phyloP scores from a whole-genome alignment of 108 stramenopile species.

The Aurantiochytrium sp. region DNA sequence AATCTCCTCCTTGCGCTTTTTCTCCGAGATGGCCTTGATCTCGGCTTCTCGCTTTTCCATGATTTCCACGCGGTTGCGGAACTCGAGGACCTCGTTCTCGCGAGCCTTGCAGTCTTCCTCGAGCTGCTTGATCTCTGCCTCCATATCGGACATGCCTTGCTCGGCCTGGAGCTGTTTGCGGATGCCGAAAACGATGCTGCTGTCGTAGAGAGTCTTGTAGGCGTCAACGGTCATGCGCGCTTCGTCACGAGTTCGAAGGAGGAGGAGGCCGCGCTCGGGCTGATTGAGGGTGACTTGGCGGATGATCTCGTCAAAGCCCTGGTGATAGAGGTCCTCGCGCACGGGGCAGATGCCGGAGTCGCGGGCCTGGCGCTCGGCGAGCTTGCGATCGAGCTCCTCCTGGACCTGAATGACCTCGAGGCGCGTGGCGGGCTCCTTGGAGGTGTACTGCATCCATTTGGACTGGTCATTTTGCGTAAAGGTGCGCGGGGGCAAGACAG shows the following conservation, averaged over 20 bases:
- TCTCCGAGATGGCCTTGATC: slow-evolving; percentile 48
- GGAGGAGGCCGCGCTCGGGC: slow-evolving; percentile 64
- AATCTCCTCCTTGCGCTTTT: slow-evolving; percentile 60
- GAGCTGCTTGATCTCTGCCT: slow-evolving; percentile 38
- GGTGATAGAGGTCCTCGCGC: slow-evolving; percentile 62
- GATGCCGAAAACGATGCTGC: slow-evolving; percentile 58
- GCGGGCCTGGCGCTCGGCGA: slow-evolving; percentile 57
- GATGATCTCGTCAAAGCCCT: slow-evolving; percentile 55
- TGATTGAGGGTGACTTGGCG: slow-evolving; percentile 62
- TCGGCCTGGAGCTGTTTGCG: slow-evolving; percentile 67
- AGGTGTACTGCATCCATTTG: slow-evolving; percentile 63
- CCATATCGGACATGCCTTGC: slow-evolving; percentile 61
- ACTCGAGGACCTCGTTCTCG: slow-evolving; percentile 53
- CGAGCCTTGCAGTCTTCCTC: slow-evolving; percentile 43
- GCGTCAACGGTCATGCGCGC: slow-evolving; percentile 65
- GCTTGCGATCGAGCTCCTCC: slow-evolving; percentile 56
- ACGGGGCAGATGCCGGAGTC: slow-evolving; percentile 66
- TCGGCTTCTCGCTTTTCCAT: slow-evolving; percentile 58
- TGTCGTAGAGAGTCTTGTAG: slow-evolving; percentile 65
- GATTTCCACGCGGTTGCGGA: slow-evolving; percentile 56
- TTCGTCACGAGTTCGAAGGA: slow-evolving; percentile 60
- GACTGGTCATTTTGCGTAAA: slow-evolving; percentile 57
- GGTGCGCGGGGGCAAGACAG: slow-evolving; percentile 58
- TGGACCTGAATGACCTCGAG: slow-evolving; percentile 60
- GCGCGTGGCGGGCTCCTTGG: slow-evolving; percentile 63